Conservation (phyloP, 148 eudicot species). For the Amaranthus palmeri region DNA sequence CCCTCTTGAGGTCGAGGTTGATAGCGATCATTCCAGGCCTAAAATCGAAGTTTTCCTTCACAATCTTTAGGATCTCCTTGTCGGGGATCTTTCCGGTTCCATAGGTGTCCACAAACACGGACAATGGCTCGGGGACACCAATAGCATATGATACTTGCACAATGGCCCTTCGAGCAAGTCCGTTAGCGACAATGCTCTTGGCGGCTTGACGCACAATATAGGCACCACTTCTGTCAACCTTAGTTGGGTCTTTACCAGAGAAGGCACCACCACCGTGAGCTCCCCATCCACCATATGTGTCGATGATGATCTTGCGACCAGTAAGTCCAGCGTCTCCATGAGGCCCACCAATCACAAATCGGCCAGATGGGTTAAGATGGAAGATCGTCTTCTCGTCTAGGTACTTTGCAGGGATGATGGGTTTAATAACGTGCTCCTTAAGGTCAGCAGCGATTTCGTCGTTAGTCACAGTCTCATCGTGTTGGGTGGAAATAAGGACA, state of each 20-base stretch:
- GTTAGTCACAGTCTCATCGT: constrained; percentile 63
- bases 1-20: constrained; percentile 58
- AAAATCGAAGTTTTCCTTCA: constrained; percentile 65
- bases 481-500: constrained; percentile 65
- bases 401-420: constrained; percentile 47
- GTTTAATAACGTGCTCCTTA: constrained; percentile 54
- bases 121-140: constrained; percentile 70
- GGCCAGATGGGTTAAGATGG: constrained; percentile 66
- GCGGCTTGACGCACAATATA: constrained; percentile 62
- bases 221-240: constrained; percentile 69
- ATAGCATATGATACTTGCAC: constrained; percentile 70
- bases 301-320: constrained; percentile 62
- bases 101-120: constrained; percentile 59
- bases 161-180: constrained; percentile 57
- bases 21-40: constrained; percentile 67
- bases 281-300: constrained; percentile 54
- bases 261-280: constrained; percentile 57
- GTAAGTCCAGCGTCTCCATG: constrained; percentile 70
- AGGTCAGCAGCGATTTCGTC: constrained; percentile 65
- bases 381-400: constrained; percentile 55
- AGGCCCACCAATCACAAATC: constrained; percentile 68
- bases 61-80: constrained; percentile 55
- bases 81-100: constrained; percentile 59
- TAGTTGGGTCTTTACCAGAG: constrained; percentile 55
- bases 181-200: constrained; percentile 60